A percentile compares a stretch with the other conserved stretches of the same genome.
phyloP scores from a whole-genome alignment of 495 filamentous ascomycete species.

The Hypoxylon rickii region DNA sequence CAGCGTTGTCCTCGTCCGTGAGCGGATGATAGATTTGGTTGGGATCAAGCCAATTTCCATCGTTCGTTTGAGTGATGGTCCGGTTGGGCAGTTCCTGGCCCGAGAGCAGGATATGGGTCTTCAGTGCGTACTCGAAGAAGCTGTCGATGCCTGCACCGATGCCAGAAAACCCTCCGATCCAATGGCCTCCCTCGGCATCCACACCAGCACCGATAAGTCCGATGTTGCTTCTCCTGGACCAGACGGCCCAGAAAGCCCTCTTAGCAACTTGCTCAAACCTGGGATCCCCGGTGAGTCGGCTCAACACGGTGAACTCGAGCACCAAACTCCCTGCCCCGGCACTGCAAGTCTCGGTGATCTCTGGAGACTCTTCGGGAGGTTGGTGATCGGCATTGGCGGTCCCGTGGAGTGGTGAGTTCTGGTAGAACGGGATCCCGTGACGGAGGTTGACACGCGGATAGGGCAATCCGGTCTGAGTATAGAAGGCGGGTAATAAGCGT shows the following conservation, averaged over 20 bases:
- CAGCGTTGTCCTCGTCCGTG: conserved; percentile 66
- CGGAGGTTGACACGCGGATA: conserved; percentile 95
- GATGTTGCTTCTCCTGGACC: conserved; percentile 80
- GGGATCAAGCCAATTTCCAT: conserved; percentile 53
- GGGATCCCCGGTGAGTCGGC: conserved; percentile 82
- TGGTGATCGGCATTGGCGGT: conserved; percentile 26
- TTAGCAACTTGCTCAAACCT: conserved; percentile 89
- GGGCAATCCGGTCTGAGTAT: conserved; percentile 84
- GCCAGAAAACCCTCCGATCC: conserved; percentile 84
- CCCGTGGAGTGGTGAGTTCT: conserved; percentile 72
- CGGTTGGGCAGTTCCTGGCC: conserved; percentile 61
- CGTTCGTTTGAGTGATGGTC: conserved; percentile 39
- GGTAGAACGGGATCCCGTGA: conserved; percentile 87
- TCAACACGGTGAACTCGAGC: conserved; percentile 88
- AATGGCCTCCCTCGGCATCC: conserved; percentile 87
- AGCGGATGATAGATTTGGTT: conserved; percentile 63
- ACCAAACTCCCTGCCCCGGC: conserved; percentile 94
- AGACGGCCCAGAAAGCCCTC: conserved; percentile 92
- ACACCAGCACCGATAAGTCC: conserved; percentile 91
- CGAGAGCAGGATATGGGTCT: conserved; percentile 87
- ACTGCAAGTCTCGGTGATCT: conserved; percentile 94
- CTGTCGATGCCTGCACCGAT: conserved; percentile 96
- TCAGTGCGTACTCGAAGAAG: conserved; percentile 97
- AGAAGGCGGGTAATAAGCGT: conserved; percentile 87
- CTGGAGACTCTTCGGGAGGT: conserved; percentile 51